phyloP scores from a whole-genome alignment of 164 flowering plant genomes.

The Piper betle region DNA sequence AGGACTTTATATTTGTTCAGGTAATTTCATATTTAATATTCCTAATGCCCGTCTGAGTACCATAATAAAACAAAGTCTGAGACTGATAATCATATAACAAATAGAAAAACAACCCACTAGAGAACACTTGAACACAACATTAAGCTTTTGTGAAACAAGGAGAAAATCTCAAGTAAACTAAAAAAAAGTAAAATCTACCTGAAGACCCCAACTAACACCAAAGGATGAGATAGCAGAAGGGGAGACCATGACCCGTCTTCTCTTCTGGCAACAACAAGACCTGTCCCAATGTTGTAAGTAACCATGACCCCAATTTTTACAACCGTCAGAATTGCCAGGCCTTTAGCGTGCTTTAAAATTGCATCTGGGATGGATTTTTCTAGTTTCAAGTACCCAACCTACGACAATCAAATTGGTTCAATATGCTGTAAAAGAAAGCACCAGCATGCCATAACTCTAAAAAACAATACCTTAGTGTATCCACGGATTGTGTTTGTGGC shows the following conservation, averaged over 20 bases:
- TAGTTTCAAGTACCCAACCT: slow-evolving; percentile 62
- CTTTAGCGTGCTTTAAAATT: slow-evolving; percentile 69
- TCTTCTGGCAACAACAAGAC: slow-evolving; percentile 74
- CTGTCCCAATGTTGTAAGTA: slow-evolving; percentile 89
- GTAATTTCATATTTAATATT: too few relatives aligned
- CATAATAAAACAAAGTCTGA: background rate
- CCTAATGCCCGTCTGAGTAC: background rate
- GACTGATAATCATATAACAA: background rate
- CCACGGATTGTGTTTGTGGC: slow-evolving; percentile 76
- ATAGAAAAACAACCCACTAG: background rate
- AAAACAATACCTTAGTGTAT: slow-evolving; percentile 50
- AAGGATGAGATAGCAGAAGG: slow-evolving; percentile 89
- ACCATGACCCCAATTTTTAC: slow-evolving; percentile 82
- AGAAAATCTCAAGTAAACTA: background rate
- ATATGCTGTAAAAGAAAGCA: background rate
- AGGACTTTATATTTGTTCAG: background rate
- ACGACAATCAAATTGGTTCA: slow-evolving; percentile 1
- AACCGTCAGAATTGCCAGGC: slow-evolving; percentile 82
- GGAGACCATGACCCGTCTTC: slow-evolving; percentile 99
- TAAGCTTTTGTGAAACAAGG: background rate
- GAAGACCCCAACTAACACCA: slow-evolving; percentile 96
- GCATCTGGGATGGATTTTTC: slow-evolving; percentile 78
- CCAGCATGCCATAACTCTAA: background rate
- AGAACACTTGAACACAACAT: background rate
- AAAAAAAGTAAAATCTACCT: slow-evolving; percentile 37